A percentile compares a stretch with the other conserved stretches of the same genome.
Evolutionary conservation across 257 asterid species (phyloP).

Genomic region (Solanum chilense): DNA sequence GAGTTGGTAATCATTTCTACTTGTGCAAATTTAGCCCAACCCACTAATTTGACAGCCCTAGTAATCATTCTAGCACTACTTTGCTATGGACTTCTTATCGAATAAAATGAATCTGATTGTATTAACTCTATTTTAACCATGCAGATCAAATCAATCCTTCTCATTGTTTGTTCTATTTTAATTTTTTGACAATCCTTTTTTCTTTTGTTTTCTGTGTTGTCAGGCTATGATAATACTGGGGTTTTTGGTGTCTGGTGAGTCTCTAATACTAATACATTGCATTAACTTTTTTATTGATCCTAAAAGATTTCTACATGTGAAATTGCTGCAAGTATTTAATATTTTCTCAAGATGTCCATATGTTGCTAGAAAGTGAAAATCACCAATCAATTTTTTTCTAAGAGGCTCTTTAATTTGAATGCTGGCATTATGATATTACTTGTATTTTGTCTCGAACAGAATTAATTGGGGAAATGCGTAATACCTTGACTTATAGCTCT

Average conservation of each 20-base stretch:
- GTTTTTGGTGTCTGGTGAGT: conserved; percentile 78
- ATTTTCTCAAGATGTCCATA: not conserved
- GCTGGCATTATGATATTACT: not conserved
- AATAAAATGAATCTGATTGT: not conserved
- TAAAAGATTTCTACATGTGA: not conserved
- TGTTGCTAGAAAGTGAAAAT: not conserved
- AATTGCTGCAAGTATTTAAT: not conserved
- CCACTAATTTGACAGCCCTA: not conserved
- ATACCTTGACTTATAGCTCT: not conserved
- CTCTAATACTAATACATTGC: not conserved
- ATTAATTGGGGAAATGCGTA: not conserved
- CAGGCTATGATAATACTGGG: conserved; percentile 75
- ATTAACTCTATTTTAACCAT: not conserved
- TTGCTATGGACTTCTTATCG: not conserved
- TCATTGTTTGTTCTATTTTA: not conserved
- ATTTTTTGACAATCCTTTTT: conserved; percentile 12
- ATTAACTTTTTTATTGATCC: not conserved
- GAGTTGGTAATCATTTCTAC: not conserved
- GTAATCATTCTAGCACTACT: not conserved
- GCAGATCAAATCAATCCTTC: not conserved
- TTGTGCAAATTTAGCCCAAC: not conserved
- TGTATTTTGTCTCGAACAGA: not conserved
- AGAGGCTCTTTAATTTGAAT: not conserved
- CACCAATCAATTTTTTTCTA: not conserved
- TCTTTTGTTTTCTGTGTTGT: conserved; percentile 3